These are phyloP conservation scores for Oryza australiensis DNA, from an alignment of 176 grass and related monocot genomes.

Conservation along the genomic window DNA sequence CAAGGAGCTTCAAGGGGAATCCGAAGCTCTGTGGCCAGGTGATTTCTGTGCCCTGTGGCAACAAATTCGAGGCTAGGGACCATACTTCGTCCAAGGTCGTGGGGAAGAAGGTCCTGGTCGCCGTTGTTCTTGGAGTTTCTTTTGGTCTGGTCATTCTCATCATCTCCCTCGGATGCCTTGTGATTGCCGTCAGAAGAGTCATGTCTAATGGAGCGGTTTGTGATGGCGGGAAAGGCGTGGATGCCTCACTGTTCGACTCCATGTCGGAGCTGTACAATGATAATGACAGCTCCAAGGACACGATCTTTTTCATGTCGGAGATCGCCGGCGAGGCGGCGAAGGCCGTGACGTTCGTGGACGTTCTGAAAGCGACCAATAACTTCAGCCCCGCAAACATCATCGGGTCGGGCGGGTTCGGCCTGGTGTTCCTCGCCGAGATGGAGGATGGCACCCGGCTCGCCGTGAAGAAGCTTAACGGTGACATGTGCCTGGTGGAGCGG, in stretches of 20 bases:
- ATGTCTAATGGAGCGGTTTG: neutral
- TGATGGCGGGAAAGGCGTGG: neutral
- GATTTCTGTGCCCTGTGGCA: constrained; percentile 14
- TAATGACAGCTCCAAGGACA: constrained; percentile 25
- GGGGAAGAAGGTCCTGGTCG: neutral
- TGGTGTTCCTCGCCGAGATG: constrained; percentile 54
- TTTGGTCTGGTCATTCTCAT: constrained; percentile 18
- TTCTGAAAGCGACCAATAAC: constrained; percentile 52
- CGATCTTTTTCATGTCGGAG: constrained; percentile 39
- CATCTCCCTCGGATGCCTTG: constrained; percentile 21
- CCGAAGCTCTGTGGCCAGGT: constrained; percentile 43
- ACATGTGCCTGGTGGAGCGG: constrained; percentile 52
- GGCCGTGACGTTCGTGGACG: constrained; percentile 37
- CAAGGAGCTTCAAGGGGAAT: constrained; percentile 31
- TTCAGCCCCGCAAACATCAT: constrained; percentile 43
- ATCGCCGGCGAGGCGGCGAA: neutral
- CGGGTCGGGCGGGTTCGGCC: constrained; percentile 45
- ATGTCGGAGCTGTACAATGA: constrained; percentile 29
- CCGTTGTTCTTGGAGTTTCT: constrained; percentile 46
- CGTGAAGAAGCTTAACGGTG: constrained; percentile 62
- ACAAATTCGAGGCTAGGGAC: neutral
- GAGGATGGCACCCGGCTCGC: constrained; percentile 43
- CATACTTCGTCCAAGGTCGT: neutral
- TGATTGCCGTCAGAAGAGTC: constrained; percentile 18
- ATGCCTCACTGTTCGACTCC: constrained; percentile 35